These are phyloP conservation scores for Talaromyces pinophilus DNA, from an alignment of 2,329 filamentous ascomycete species.

Conservation along the genomic window DNA sequence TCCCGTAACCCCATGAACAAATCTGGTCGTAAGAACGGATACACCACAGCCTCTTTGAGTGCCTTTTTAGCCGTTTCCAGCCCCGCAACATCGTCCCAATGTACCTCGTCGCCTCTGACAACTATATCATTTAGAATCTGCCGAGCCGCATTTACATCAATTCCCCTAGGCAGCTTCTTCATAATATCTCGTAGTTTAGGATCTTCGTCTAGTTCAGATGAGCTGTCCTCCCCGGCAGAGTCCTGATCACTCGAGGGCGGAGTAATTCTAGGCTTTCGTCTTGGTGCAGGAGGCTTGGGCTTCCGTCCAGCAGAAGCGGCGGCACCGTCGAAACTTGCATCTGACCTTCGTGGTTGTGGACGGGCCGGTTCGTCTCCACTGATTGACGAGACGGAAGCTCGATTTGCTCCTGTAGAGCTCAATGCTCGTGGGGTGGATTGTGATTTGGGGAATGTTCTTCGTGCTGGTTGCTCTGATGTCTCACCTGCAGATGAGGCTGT, in stretches of 20 bases:
- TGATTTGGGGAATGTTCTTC: conserved; percentile 19
- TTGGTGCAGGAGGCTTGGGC: conserved; percentile 26
- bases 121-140: conserved; percentile 97
- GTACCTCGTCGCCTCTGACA: conserved; percentile 89
- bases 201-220: conserved; percentile 55
- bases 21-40: conserved; percentile 92
- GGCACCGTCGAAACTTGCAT: conserved; percentile 9
- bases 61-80: conserved; percentile 88
- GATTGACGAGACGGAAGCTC: conserved; percentile 31
- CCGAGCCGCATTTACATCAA: conserved; percentile 79
- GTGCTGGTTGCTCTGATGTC: not conserved
- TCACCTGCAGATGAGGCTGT: conserved; percentile 7
- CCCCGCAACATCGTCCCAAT: conserved; percentile 91
- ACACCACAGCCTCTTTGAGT: conserved; percentile 92
- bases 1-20: conserved; percentile 94
- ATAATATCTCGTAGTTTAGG: conserved; percentile 65
- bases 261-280: conserved; percentile 46
- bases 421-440: conserved; percentile 20
- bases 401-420: conserved; percentile 9
- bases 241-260: conserved; percentile 47
- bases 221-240: conserved; percentile 47
- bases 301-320: conserved; percentile 28
- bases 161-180: conserved; percentile 75
- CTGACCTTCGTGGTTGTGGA: conserved; percentile 25
- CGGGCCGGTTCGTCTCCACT: conserved; percentile 38